Evolutionary conservation across 805 yeast species (phyloP), one percentile per base, ranked within the genome.

Genomic region (Torulaspora maleeae): DNA sequence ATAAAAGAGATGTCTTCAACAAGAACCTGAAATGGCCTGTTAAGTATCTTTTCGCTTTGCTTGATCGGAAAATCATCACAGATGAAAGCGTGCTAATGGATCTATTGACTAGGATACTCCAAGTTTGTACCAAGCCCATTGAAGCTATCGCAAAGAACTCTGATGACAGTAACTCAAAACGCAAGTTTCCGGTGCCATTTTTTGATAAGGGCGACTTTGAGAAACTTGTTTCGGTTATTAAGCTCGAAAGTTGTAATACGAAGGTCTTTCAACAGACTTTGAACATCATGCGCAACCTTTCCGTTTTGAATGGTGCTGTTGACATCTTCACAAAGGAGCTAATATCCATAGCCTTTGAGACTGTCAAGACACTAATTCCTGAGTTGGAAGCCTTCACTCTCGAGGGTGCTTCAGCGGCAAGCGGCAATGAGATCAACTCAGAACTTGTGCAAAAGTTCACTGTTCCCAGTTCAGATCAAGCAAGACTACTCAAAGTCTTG

Each of bases 201-300:
- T 78, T 90, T 52, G 82, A 86, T 0, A 79, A 77, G 33, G 65
- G 71, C 16, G 82, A 82, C 51, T 70, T 87, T 56, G 75, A 78
- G 38, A 75, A 74, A 49, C 71, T 88, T 27, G 82, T 86, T 12
- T 74, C 79, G 17, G 79, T 86, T 27, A 71, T 90, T 43, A 78
- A 83, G 4, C 78, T 91, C 1, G 87, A 86, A 58, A 95, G 90
- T 45, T 88, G 96, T 59, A 80, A 90, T 28, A 82, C 86, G 51
- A 77, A 83, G 35, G 86, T 95, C 0, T 88, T 90, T 68, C 88
- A 88, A 56, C 86, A 89, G 60, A 81, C 90, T 0, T 73, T 90
- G 41, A 78, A 86, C 48, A 78, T 88, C 1, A 85, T 90, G 82
- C 90, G 83, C 53, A 82, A 85, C 58, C 63, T 90, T 36, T 77